These are phyloP conservation scores for Lepraria neglecta DNA, from an alignment of 495 filamentous ascomycete species.

Conservation along the genomic window DNA sequence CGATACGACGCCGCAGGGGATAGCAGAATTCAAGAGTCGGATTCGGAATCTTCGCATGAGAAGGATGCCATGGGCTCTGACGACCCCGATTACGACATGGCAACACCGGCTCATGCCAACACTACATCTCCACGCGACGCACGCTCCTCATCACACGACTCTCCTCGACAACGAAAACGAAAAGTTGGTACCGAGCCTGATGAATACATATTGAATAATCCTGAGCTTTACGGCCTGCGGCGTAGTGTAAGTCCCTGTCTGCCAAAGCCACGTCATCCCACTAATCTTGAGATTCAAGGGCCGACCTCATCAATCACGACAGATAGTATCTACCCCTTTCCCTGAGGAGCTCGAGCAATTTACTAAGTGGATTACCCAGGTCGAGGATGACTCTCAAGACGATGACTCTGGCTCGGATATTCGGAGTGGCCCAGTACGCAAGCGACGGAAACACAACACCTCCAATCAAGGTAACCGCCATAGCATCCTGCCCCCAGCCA, in stretches of 20 bases:
- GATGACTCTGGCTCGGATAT: constrained; percentile 65
- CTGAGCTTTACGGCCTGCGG: constrained; percentile 90
- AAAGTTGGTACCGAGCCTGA: constrained; percentile 67
- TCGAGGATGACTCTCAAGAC: constrained; percentile 67
- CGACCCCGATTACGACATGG: constrained; percentile 72
- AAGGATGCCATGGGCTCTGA: constrained; percentile 68
- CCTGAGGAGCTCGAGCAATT: background rate
- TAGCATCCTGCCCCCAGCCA: background rate
- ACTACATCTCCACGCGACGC: constrained; percentile 44
- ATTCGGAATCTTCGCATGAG: constrained; percentile 47
- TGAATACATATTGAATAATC: constrained; percentile 80
- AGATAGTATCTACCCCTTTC: constrained; percentile 36
- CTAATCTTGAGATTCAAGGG: constrained; percentile 35
- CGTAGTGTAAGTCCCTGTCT: constrained; percentile 62
- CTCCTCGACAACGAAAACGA: constrained; percentile 62
- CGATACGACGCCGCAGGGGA: constrained; percentile 24
- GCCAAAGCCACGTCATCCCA: constrained; percentile 7
- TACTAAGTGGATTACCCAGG: constrained; percentile 38
- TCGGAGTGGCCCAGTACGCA: constrained; percentile 32
- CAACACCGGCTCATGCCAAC: constrained; percentile 52
- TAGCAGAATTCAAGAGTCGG: constrained; percentile 34
- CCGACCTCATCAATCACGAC: constrained; percentile 49
- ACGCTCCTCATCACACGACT: constrained; percentile 61
- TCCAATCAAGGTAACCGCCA: constrained; percentile 32
- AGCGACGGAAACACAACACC: constrained; percentile 37